Conservation (phyloP, 495 filamentous ascomycete species). For the Letharia lupina region DNA sequence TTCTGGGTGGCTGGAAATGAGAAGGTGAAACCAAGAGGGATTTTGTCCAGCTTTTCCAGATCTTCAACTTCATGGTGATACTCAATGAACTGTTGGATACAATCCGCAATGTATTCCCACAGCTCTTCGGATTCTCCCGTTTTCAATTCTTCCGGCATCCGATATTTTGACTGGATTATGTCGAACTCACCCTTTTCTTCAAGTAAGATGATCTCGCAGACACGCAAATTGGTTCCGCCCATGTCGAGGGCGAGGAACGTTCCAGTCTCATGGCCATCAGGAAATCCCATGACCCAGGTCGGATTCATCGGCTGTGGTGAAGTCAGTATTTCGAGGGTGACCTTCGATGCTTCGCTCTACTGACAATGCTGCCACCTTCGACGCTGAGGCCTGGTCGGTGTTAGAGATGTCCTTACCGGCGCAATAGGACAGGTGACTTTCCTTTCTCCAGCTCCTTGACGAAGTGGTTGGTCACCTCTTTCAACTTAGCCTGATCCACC, state of each 20-base stretch:
- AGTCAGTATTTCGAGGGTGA: conserved; percentile 14
- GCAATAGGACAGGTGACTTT: conserved; percentile 31
- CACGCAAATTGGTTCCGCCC: conserved; percentile 96
- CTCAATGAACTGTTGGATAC: conserved; percentile 90
- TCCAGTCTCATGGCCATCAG: conserved; percentile 80
- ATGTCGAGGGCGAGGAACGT: conserved; percentile 93
- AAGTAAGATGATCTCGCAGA: conserved; percentile 90
- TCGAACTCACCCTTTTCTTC: conserved; percentile 93
- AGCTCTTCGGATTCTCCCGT: conserved; percentile 84
- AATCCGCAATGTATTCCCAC: conserved; percentile 97
- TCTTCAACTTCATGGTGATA: conserved; percentile 69
- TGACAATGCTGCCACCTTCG: conserved; percentile 87
- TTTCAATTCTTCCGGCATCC: conserved; percentile 92
- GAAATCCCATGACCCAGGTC: conserved; percentile 94
- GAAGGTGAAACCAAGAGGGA: conserved; percentile 95
- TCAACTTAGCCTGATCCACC: conserved; percentile 68
- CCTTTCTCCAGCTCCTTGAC: conserved; percentile 81
- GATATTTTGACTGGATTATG: conserved; percentile 97
- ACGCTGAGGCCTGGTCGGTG: conserved; percentile 55
- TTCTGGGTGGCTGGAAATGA: conserved; percentile 95
- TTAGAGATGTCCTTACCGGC: conserved; percentile 8
- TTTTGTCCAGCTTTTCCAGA: conserved; percentile 48
- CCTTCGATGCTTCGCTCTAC: conserved; percentile 29
- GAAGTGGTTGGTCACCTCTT: conserved; percentile 83
- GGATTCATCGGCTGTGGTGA: conserved; percentile 85